Base-by-base conservation (phyloP, 2,329 filamentous ascomycete genomes). In the Colletotrichum navitas region DNA sequence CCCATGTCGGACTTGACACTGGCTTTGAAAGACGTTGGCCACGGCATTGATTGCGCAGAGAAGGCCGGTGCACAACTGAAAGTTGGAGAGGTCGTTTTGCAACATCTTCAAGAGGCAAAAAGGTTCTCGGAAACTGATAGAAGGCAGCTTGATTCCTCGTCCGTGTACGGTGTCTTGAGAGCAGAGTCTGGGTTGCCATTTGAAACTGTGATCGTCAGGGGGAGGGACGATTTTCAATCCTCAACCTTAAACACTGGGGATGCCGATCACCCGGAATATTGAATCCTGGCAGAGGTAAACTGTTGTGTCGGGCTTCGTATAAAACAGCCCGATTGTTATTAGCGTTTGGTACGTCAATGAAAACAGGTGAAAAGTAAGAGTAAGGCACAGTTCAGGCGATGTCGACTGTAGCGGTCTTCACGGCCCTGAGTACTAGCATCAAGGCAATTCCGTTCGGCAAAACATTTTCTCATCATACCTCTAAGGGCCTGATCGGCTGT, bases 1-100 rank as follows among this genome's bases (percentile, higher is more conserved):
- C 85, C 86, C 2, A 84, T 81, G 80, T 88, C 85, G 0, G 85
- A 85, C 47, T 69, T 88, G 3, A 81, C 83, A 29, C 77, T 88
- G 4, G 87, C 85, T 0, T 80, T 88, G 10, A 87, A 88, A 69
- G 87, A 88, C 74, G 85, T 87, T 0, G 81, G 83, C 0, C 84
- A 87, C 74, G 86, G 85, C 0, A 80, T 88, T 16, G 77, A 77
- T 7, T 80, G 82, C 36, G 86, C 85, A 1, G 77, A 78, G 59
- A 78, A 80, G 1, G 77, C 76, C 0, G 85, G 84, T 0, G 74
- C 82, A 29, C 79, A 74, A 24, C 73, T 88, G 21, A 77, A 81
- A 56, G 80, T 85, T 26, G 85, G 80, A 0, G 81, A 86, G 65
- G 75, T 85, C 32, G 84, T 81, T 6, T 74, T 87, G 36, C 78